Conservation (phyloP, 2,329 filamentous ascomycete species). For the Fusarium sp. region DNA sequence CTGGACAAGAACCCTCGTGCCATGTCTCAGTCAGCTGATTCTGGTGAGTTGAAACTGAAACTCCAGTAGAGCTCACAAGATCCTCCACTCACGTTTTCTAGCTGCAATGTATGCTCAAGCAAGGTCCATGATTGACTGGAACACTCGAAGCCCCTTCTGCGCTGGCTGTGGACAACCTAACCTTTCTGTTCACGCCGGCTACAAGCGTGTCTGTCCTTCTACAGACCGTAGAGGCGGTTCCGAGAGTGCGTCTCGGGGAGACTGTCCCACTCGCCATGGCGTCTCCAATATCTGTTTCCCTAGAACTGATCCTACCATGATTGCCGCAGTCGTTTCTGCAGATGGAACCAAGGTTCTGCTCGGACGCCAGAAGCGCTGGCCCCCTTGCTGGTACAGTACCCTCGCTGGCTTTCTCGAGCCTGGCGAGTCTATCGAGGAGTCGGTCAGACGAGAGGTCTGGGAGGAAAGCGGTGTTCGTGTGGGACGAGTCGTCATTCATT, state of each 20-base stretch:
- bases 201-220: constrained; percentile 81
- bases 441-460: constrained; percentile 84
- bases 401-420: constrained; percentile 89
- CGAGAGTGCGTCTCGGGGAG: constrained; percentile 63
- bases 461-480: constrained; percentile 83
- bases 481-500: constrained; percentile 82
- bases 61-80: background rate
- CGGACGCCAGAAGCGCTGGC: constrained; percentile 85
- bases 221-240: constrained; percentile 65
- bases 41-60: constrained; percentile 58
- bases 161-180: constrained; percentile 87
- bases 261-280: constrained; percentile 83
- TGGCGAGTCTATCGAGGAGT: constrained; percentile 85
- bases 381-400: constrained; percentile 85
- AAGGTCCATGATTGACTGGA: constrained; percentile 92
- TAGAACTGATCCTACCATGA: constrained; percentile 92
- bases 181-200: constrained; percentile 79
- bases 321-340: constrained; percentile 87
- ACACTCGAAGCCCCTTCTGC: constrained; percentile 90
- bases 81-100: constrained; percentile 48
- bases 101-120: constrained; percentile 92
- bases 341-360: constrained; percentile 82
- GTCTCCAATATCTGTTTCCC: constrained; percentile 93
- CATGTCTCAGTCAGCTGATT: constrained; percentile 66
- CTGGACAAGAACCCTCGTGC: constrained; percentile 74